Evolutionary conservation across 2,329 filamentous ascomycete species (phyloP).

Genomic region (Scedosporium dehoogii): DNA sequence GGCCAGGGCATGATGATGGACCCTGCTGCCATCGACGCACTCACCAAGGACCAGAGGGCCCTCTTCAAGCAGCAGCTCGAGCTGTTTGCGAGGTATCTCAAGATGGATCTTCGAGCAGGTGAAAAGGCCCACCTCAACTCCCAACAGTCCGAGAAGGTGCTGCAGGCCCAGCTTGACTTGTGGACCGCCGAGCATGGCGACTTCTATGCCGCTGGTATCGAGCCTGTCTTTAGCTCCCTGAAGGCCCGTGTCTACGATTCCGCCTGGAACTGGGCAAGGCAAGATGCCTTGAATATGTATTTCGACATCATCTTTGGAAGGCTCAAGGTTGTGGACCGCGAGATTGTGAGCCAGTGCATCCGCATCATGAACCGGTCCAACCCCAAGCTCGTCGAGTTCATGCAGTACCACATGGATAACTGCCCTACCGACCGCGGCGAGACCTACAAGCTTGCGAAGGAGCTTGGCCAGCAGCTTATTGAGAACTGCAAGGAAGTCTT

Average conservation of each 20-base stretch:
- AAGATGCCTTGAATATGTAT: constrained; percentile 97
- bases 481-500: constrained; percentile 96
- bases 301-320: constrained; percentile 98
- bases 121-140: constrained; percentile 86
- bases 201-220: constrained; percentile 88
- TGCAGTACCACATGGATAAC: constrained; percentile 99
- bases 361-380: constrained; percentile 99
- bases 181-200: constrained; percentile 96
- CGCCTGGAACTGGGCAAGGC: constrained; percentile 98
- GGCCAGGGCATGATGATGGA: constrained; percentile 99
- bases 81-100: constrained; percentile 87
- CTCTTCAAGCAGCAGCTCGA: constrained; percentile 98
- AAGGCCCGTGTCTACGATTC: constrained; percentile 97
- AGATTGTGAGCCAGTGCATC: constrained; percentile 98
- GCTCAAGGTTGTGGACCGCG: constrained; percentile 84
- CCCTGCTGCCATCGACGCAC: constrained; percentile 86
- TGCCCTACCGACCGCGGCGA: constrained; percentile 94
- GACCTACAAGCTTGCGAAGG: constrained; percentile 95
- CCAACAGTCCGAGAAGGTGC: constrained; percentile 73
- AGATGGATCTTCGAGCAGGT: constrained; percentile 92
- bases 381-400: constrained; percentile 89
- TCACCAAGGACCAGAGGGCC: constrained; percentile 92
- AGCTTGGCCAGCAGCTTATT: constrained; percentile 85
- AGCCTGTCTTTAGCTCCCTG: constrained; percentile 83
- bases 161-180: constrained; percentile 88